Conservation (phyloP, 2,329 filamentous ascomycete genomes). For the Arachnomyces sp. region DNA sequence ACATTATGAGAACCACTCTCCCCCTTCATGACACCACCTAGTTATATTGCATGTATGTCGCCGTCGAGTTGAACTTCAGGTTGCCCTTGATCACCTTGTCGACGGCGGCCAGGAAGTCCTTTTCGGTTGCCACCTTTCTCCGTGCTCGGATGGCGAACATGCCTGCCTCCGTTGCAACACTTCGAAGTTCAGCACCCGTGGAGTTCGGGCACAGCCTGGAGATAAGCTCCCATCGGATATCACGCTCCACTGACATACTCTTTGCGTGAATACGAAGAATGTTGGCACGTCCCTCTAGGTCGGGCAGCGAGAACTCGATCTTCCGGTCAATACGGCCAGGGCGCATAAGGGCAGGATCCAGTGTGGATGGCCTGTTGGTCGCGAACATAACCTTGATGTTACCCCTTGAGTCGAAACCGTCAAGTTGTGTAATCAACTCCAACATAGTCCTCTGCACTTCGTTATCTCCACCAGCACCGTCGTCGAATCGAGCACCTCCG, state of each 20-base stretch:
- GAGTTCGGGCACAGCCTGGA: constrained; percentile 94
- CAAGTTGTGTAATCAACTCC: constrained; percentile 92
- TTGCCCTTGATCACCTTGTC: constrained; percentile 99
- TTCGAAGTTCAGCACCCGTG: constrained; percentile 89
- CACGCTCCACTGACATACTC: constrained; percentile 98
- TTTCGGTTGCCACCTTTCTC: constrained; percentile 96
- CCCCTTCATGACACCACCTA: constrained; percentile 40
- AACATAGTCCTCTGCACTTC: constrained; percentile 97
- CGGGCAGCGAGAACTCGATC: constrained; percentile 95
- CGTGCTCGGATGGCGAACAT: constrained; percentile 96
- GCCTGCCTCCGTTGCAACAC: constrained; percentile 93
- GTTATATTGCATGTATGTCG: constrained; percentile 98
- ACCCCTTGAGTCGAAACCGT: constrained; percentile 90
- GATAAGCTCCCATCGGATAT: constrained; percentile 98
- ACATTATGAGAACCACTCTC: constrained; percentile 1
- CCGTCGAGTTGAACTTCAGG: constrained; percentile 98
- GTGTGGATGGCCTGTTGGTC: constrained; percentile 88
- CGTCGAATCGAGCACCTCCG: constrained; percentile 90
- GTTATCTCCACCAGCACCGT: constrained; percentile 93
- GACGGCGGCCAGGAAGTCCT: constrained; percentile 94
- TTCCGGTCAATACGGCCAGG: constrained; percentile 96
- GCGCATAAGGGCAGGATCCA: constrained; percentile 95
- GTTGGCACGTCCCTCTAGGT: constrained; percentile 94
- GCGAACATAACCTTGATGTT: constrained; percentile 99
- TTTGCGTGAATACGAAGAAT: constrained; percentile 98